Conservation (phyloP, 208 protist species). For the Leishmania gerbilli region DNA sequence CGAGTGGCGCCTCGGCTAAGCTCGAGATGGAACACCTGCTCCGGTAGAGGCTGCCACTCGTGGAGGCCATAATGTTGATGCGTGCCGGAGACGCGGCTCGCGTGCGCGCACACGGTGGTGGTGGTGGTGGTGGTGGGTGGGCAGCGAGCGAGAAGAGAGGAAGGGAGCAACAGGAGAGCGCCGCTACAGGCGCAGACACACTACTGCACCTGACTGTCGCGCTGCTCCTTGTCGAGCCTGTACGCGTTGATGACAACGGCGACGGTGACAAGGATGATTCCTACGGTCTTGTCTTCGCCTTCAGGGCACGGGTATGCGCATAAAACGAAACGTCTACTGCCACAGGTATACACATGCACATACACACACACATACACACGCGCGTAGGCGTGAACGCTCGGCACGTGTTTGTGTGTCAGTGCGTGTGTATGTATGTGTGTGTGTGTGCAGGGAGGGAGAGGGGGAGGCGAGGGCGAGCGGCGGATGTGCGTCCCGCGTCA, state of each 20-base stretch:
- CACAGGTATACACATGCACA: not conserved
- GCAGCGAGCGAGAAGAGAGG: not conserved
- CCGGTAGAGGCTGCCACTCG: not conserved
- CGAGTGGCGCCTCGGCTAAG: not conserved
- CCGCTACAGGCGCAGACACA: not conserved
- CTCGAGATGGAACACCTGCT: too few species aligned
- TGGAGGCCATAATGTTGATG: not conserved
- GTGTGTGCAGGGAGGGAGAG: not conserved
- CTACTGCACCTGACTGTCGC: not conserved
- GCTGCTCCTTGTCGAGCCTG: not conserved
- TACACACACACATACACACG: not conserved
- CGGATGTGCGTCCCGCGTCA: not conserved
- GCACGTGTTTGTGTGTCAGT: not conserved
- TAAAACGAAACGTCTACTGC: not conserved
- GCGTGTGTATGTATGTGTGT: not conserved
- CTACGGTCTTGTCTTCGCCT: not conserved
- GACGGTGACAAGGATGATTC: not conserved
- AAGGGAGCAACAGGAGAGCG: conserved; percentile 4
- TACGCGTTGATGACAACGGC: not conserved
- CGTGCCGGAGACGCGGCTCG: not conserved
- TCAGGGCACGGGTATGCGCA: not conserved
- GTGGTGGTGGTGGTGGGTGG: too few species aligned
- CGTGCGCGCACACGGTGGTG: too few species aligned
- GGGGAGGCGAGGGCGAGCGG: not conserved
- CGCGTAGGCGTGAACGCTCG: not conserved